A percentile compares a stretch with the other conserved stretches of the same genome.
Evolutionary conservation across 1,284 basidiomycete genomes (phyloP).

Genomic region (Schizophyllum commune): DNA sequence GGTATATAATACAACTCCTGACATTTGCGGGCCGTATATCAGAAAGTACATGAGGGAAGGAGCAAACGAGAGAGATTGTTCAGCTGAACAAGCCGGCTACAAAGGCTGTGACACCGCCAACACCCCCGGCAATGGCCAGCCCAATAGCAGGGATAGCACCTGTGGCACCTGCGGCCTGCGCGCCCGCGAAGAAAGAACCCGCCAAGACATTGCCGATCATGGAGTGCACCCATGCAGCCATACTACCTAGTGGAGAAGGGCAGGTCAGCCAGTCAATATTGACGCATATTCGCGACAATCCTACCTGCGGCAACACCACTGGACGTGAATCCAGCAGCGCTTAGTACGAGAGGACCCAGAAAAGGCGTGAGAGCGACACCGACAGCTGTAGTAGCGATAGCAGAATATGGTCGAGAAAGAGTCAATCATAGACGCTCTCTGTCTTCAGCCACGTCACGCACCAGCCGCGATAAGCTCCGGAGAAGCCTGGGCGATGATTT

Average conservation of each 20-base stretch:
- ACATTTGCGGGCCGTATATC: too few species aligned
- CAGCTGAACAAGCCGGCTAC: too few species aligned
- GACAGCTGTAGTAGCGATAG: not conserved
- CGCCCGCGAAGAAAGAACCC: slow-evolving; percentile 5
- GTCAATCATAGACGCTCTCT: too few species aligned
- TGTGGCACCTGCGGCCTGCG: slow-evolving; percentile 5
- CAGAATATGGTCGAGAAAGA: too few species aligned
- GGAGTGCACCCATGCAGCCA: slow-evolving; percentile 3
- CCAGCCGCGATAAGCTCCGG: too few species aligned
- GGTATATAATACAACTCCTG: too few species aligned
- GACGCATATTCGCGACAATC: not conserved
- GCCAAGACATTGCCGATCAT: slow-evolving; percentile 7
- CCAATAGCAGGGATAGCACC: slow-evolving; percentile 2
- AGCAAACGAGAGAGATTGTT: too few species aligned
- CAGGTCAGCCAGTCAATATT: not conserved
- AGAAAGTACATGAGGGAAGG: too few species aligned
- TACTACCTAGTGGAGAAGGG: not conserved
- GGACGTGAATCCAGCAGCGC: slow-evolving; percentile 6
- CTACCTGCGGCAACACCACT: slow-evolving; percentile 7
- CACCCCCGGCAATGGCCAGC: not conserved
- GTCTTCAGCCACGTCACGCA: too few species aligned
- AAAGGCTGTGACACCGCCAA: not conserved
- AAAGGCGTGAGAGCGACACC: slow-evolving; percentile 1
- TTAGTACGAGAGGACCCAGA: slow-evolving; percentile 2
- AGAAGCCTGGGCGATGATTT: too few species aligned